Percentiles rank a stretch among this genome's conserved stretches.
Evolutionary conservation across 2,329 filamentous ascomycete genomes (phyloP).

Genomic region (Leptosphaerulina australis): DNA sequence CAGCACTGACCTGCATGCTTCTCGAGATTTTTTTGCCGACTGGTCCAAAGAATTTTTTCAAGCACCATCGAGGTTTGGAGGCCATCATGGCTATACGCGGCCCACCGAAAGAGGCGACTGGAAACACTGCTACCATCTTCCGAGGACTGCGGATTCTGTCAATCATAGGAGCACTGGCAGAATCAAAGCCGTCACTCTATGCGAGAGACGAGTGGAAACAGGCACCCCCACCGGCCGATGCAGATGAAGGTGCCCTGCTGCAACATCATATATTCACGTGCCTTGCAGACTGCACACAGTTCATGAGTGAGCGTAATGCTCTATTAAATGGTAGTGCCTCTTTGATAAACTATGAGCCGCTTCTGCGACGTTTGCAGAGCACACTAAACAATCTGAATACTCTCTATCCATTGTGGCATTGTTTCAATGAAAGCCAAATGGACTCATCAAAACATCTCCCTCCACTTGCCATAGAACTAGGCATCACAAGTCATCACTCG

Average conservation of each 20-base stretch:
- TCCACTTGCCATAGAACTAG: constrained; percentile 16
- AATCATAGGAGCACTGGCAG: constrained; percentile 32
- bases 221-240: constrained; percentile 16
- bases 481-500: constrained; percentile 27
- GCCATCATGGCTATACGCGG: constrained; percentile 34
- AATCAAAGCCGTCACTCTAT: constrained; percentile 27
- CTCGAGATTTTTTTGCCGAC: constrained; percentile 39
- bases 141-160: constrained; percentile 30
- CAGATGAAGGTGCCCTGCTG: constrained; percentile 20
- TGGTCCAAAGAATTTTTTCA: constrained; percentile 35
- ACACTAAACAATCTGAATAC: constrained; percentile 15
- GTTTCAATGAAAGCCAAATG: constrained; percentile 23
- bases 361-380: constrained; percentile 15
- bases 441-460: constrained; percentile 5
- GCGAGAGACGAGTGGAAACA: constrained; percentile 34
- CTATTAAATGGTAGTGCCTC: constrained; percentile 1
- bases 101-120: constrained; percentile 20
- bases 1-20: constrained; percentile 34
- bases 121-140: constrained; percentile 24
- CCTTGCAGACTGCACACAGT: constrained; percentile 33
- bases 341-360: neutral
- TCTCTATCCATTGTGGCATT: constrained; percentile 21
- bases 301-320: constrained; percentile 23
- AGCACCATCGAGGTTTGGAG: constrained; percentile 38
- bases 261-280: constrained; percentile 30